phyloP scores from a whole-genome alignment of 208 protist genomes.

The Phytomonas francai region DNA sequence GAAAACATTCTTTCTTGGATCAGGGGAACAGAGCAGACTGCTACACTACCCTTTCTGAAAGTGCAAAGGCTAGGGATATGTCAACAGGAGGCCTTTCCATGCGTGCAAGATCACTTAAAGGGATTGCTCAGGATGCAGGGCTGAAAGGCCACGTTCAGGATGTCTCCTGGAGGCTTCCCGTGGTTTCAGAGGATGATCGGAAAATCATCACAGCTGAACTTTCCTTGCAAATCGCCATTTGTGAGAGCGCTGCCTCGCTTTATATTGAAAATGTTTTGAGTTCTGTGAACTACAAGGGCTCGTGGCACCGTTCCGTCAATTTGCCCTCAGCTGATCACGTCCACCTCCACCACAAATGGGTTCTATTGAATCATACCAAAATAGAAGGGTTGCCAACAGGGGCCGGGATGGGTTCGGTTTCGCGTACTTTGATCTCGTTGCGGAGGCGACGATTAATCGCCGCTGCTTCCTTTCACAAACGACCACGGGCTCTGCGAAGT shows the following conservation, averaged over 20 bases:
- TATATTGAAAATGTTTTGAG: constrained; percentile 9
- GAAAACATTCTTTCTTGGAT: neutral
- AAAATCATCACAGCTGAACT: constrained; percentile 17
- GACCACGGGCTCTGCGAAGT: neutral
- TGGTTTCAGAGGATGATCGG: neutral
- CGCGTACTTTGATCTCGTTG: neutral
- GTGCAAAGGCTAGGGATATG: neutral
- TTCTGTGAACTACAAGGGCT: neutral
- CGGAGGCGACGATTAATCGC: neutral
- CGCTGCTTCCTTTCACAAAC: neutral
- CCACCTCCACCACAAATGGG: neutral
- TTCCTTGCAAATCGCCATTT: neutral
- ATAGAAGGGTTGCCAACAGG: neutral
- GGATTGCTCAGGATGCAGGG: neutral
- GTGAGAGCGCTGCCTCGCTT: constrained; percentile 13
- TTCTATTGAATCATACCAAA: neutral
- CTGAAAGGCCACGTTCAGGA: neutral
- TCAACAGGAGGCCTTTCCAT: neutral
- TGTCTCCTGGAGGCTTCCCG: neutral
- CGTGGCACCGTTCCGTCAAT: neutral
- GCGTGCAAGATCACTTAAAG: neutral
- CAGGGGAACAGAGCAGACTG: neutral
- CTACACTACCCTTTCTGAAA: neutral
- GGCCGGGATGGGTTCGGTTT: neutral
- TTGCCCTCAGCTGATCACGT: neutral